A percentile compares a stretch with the other conserved stretches of the same genome.
Evolutionary conservation across 2,329 filamentous ascomycete genomes (phyloP).

Genomic region (Penicillium sp.): DNA sequence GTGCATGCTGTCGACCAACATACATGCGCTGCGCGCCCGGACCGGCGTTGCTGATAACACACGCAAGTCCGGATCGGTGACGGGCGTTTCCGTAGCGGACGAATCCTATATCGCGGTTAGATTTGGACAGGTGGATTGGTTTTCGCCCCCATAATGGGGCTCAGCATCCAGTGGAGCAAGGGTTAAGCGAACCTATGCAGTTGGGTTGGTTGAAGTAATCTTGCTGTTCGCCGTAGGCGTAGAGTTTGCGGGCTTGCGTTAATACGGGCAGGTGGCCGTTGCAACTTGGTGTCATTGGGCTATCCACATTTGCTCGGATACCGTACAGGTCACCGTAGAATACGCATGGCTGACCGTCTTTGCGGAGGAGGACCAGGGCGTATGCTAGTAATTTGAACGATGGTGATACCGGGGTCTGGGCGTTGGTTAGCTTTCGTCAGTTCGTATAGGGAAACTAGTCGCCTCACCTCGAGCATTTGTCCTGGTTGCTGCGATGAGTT

Average conservation of each 20-base stretch:
- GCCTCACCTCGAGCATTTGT: conserved; percentile 56
- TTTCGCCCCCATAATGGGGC: background rate
- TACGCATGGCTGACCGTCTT: conserved; percentile 62
- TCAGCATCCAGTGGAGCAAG: background rate
- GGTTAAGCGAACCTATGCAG: conserved; percentile 53
- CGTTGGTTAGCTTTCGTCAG: background rate
- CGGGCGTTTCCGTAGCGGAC: conserved; percentile 51
- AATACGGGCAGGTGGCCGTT: conserved; percentile 58
- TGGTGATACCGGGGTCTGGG: conserved; percentile 56
- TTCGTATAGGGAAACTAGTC: background rate
- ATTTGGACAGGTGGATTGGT: background rate
- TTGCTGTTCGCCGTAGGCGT: conserved; percentile 63
- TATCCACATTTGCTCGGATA: conserved; percentile 49
- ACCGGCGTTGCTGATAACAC: conserved; percentile 55
- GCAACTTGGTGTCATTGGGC: conserved; percentile 53
- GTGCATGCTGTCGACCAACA: conserved; percentile 57
- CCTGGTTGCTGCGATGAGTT: conserved; percentile 54
- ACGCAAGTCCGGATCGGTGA: conserved; percentile 53
- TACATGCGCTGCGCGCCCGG: conserved; percentile 57
- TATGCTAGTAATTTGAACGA: conserved; percentile 73
- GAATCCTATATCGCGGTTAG: conserved; percentile 41
- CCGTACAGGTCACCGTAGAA: conserved; percentile 72
- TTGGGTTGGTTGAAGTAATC: conserved; percentile 63
- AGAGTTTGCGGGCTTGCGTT: conserved; percentile 61
- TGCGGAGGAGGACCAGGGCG: conserved; percentile 65